Evolutionary conservation across 257 asterid genomes (phyloP).

Genomic region (Solanum tarijense): DNA sequence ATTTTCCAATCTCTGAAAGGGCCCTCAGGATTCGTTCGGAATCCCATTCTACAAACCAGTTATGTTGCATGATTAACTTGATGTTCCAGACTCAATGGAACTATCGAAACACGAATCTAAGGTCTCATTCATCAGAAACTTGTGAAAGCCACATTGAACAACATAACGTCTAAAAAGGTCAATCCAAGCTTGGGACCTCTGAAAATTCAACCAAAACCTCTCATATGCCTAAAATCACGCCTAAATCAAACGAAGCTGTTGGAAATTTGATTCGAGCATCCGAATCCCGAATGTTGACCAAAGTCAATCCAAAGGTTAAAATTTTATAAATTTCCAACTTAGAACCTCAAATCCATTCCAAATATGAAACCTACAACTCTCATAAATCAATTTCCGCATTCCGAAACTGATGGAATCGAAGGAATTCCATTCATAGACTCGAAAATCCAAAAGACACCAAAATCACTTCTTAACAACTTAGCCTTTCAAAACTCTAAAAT

Average conservation of each 20-base stretch:
- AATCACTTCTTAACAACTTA: too few relatives aligned
- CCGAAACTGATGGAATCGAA: rapidly evolving
- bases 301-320: background rate
- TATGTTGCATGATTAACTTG: background rate
- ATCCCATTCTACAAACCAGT: background rate
- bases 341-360: background rate
- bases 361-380: background rate
- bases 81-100: background rate
- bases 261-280: background rate
- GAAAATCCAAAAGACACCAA: background rate
- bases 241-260: background rate
- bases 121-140: background rate
- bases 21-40: background rate
- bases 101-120: background rate
- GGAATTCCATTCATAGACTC: background rate
- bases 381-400: background rate
- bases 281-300: background rate
- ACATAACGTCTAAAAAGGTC: background rate
- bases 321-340: background rate
- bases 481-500: background rate
- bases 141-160: background rate
- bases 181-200: background rate
- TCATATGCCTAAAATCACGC: background rate
- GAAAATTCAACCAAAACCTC: background rate
- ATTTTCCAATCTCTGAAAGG: background rate